Conservation (phyloP, 1,284 basidiomycete species). For the Macrocystidia cucumis region DNA sequence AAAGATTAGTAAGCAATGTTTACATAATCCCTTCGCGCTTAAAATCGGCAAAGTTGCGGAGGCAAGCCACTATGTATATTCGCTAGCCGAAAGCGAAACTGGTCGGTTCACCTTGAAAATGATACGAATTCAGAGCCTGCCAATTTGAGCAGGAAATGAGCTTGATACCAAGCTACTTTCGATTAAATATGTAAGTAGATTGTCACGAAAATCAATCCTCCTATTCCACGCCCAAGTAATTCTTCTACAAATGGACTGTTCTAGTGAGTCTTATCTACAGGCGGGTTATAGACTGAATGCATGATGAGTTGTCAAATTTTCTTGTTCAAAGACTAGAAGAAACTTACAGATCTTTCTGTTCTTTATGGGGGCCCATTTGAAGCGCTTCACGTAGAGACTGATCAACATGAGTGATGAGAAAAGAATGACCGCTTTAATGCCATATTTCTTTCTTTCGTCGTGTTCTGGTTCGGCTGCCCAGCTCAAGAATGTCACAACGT, state of each 20-base stretch:
- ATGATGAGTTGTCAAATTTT: conserved; percentile 6
- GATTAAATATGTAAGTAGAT: too few species aligned
- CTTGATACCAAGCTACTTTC: too few species aligned
- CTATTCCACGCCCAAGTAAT: too few species aligned
- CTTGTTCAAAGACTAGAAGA: conserved; percentile 2
- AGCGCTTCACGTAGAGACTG: conserved; percentile 87
- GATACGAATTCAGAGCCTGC: too few species aligned
- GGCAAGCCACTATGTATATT: too few species aligned
- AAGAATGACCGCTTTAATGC: conserved; percentile 89
- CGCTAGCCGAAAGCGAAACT: too few species aligned
- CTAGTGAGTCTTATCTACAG: conserved; percentile 36
- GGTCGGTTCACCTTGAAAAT: too few species aligned
- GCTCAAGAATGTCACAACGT: conserved; percentile 91
- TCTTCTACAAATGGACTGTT: conserved; percentile 11
- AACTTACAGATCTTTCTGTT: conserved; percentile 84
- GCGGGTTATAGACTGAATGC: conserved; percentile 37
- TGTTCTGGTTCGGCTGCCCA: conserved; percentile 98
- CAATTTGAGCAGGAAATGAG: too few species aligned
- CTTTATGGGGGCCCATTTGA: conserved; percentile 93
- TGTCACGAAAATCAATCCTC: too few species aligned
- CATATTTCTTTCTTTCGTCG: conserved; percentile 95
- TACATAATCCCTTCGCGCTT: too few species aligned
- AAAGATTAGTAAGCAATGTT: too few species aligned
- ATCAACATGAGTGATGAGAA: conserved; percentile 80
- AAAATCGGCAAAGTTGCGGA: too few species aligned